Base-by-base conservation (phyloP, 805 yeast genomes). In the Torulaspora franciscae region DNA sequence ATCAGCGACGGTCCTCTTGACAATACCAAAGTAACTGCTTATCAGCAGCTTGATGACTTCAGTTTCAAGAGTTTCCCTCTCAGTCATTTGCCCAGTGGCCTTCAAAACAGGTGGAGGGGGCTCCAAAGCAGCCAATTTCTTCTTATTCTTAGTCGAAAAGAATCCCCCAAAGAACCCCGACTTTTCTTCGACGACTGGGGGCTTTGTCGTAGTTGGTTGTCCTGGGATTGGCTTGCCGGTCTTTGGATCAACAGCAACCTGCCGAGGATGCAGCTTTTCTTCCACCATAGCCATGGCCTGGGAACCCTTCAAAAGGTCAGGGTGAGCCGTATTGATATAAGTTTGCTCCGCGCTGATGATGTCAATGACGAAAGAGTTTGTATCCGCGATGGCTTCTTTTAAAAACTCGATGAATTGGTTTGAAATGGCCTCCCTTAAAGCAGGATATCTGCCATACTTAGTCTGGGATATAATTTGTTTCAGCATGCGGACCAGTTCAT, bases 311-410 rank as follows among this genome's bases (percentile, higher is more conserved):
- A 93, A 75, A 60, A 93, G 79, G 65, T 93, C 98, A 3, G 98
- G 97, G 63, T 93, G 99, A 2, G 96, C 98, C 4, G 99, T 93
- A 68, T 93, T 93, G 56, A 93, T 89, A 67, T 93, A 93, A 3
- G 95, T 83, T 60, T 90, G 91, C 68, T 93, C 99, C 48, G 95
- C 73, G 47, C 68, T 72, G 55, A 93, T 88, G 47, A 93, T 75
- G 65, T 93, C 97, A 27, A 73, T 67, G 32, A 90, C 96, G 59
- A 93, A 86, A 43, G 76, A 76, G 62, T 83, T 88, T 17, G 99
- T 88, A 49, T 99, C 98, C 15, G 79, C 64, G 53, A 87, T 76
- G 28, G 86, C 82, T 46, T 78, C 83, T 62, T 95, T 81, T 58
- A 93, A 73, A 57, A 79, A 90, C 55, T 80, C 85, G 49, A 90